Evolutionary conservation across 257 asterid species (phyloP).

Genomic region (Nicotiana otophora): DNA sequence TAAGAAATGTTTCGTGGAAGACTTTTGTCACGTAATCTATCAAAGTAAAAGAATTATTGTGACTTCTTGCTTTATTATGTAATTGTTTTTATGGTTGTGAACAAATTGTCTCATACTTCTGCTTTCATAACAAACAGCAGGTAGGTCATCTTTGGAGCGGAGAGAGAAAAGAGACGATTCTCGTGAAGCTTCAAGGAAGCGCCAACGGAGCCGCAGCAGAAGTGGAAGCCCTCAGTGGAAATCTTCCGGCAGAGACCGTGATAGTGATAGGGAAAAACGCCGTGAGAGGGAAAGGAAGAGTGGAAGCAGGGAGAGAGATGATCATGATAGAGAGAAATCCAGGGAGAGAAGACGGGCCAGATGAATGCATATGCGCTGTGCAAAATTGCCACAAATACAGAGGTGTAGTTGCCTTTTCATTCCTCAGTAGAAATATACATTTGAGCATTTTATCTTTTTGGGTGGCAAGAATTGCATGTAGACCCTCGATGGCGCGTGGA

Average conservation of each 20-base stretch:
- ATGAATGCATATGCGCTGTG: slow-evolving; percentile 23
- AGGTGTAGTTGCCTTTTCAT: not conserved
- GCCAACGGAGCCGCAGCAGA: slow-evolving; percentile 62
- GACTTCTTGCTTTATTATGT: not conserved
- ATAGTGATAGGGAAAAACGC: slow-evolving; percentile 49
- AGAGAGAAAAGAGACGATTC: slow-evolving; percentile 53
- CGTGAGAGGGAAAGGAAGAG: slow-evolving; percentile 61
- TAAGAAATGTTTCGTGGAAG: not conserved
- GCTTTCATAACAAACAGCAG: slow-evolving; percentile 29
- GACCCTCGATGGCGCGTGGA: not conserved
- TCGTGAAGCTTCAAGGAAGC: slow-evolving; percentile 54
- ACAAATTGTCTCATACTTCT: not conserved
- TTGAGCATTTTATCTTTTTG: not conserved
- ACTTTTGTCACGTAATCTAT: not conserved
- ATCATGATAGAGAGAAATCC: slow-evolving; percentile 60
- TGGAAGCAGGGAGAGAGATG: slow-evolving; percentile 72
- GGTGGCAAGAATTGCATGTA: not conserved
- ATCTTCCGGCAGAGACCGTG: slow-evolving; percentile 49
- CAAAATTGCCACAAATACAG: not conserved
- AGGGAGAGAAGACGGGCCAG: slow-evolving; percentile 61
- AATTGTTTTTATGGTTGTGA: not conserved
- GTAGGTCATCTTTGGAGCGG: slow-evolving; percentile 45
- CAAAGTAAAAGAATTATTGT: not conserved
- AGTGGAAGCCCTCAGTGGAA: slow-evolving; percentile 71
- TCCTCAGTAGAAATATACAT: not conserved